Evolutionary conservation across 352 stramenopile genomes (phyloP).

Genomic region (Pilasporangium apinafurcum): DNA sequence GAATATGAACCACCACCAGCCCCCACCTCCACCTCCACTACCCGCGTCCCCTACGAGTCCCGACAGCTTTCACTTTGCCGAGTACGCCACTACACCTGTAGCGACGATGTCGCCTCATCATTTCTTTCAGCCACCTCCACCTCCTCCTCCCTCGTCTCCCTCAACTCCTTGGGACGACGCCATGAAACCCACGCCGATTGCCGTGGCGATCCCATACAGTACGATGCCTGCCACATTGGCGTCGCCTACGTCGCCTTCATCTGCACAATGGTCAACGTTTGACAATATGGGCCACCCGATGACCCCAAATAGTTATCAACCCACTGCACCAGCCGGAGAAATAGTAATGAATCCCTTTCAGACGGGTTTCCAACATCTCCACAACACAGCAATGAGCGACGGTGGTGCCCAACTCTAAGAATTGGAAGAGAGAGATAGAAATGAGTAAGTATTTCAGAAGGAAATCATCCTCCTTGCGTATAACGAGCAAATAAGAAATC

Average conservation of each 20-base stretch:
- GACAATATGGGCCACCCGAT: no score
- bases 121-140: not conserved
- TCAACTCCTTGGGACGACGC: constrained; percentile 7
- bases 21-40: constrained; percentile 1
- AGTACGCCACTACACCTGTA: not conserved
- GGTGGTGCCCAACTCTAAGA: constrained; percentile 7
- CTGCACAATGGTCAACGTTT: not conserved
- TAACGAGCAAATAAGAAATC: no score
- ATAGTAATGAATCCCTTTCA: constrained; percentile 3
- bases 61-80: constrained; percentile 4
- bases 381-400: constrained; percentile 16
- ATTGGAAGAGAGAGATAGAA: no score
- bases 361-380: constrained; percentile 13
- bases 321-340: constrained; percentile 1
- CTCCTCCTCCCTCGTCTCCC: not conserved
- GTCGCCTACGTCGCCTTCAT: not conserved
- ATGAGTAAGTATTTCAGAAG: no score
- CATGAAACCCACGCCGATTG: not conserved
- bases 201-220: constrained; percentile 1
- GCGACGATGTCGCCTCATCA: not conserved
- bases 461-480: no score
- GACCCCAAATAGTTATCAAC: no score
- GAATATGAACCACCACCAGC: not conserved
- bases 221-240: constrained; percentile 2
- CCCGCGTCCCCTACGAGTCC: constrained; percentile 3